Evolutionary conservation across 768 basidiomycete species (phyloP), one percentile per base, ranked within the genome.

Genomic region (Suillus discolor): DNA sequence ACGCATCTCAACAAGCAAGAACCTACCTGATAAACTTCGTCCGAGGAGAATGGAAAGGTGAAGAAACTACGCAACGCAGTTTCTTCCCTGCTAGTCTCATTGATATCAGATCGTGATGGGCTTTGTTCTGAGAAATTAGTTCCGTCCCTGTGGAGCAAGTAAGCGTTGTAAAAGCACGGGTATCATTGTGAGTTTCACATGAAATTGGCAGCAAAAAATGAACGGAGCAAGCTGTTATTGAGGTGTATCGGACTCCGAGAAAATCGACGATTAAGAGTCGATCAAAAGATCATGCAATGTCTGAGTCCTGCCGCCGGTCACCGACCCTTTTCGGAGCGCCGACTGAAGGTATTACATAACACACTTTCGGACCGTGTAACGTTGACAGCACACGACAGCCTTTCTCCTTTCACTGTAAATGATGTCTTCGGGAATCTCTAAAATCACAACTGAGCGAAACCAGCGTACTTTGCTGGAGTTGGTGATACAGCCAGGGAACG

Each of bases 401-500:
- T 61, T 36, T 41, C 62, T 63, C 53, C 38, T 28, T 41, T 23
- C 16, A 60, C 59, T 60, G 12, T 25, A 42, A 31, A 12, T 16
- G 11, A 79, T 79, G 77, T 77, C 78, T 49, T 65, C 64, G 15
- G 65, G 71, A 11, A 73, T 83, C 45, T 86, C 82, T 77, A 92
- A 87, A 75, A 83, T 91, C 9, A 78, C 86, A 20, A 78, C 82
- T 7, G 90, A 93, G 68, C 80, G 90, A 63, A 91, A 87, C 69
- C 88, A 89, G 66, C 85, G 86, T 23, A 76, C 79, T 16, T 80
- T 97, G 13, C 75, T 91, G 25, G 93, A 94, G 66, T 82, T 96
- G 39, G 85, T 84, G 9, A 75, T 80, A 41, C 81, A 86, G 66
- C 91, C 94, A 44, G 95, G 95, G 64, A 97, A 97, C 73, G 91